These are phyloP conservation scores for Peronospora farinosa DNA, from an alignment of 352 stramenopile genomes.

Conservation along the genomic window DNA sequence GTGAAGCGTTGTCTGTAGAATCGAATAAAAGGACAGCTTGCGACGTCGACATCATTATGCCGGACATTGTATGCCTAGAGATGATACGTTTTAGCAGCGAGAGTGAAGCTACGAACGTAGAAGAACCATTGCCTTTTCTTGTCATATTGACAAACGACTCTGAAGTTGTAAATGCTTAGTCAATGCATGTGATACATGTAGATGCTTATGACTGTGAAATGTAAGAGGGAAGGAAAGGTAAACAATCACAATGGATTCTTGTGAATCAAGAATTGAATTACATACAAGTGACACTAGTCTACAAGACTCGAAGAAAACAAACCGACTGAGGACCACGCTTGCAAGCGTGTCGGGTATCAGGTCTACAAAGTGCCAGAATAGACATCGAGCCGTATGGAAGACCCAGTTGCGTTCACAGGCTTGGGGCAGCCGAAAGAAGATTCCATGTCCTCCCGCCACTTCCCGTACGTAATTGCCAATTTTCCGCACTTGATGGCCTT, in stretches of 20 bases:
- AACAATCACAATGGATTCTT: neutral
- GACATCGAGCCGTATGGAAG: neutral
- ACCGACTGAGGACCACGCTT: neutral
- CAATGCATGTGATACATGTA: neutral
- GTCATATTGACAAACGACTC: too few relatives aligned
- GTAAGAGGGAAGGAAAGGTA: neutral
- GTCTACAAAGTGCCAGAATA: neutral
- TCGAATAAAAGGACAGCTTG: too few relatives aligned
- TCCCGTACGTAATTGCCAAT: constrained; percentile 20
- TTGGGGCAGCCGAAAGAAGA: constrained; percentile 39
- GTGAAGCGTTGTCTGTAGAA: too few relatives aligned
- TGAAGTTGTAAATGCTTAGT: neutral
- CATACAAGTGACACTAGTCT: neutral
- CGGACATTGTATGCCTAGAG: too few relatives aligned
- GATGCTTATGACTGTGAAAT: neutral
- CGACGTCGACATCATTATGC: too few relatives aligned
- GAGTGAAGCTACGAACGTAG: too few relatives aligned
- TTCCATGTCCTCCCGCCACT: constrained; percentile 38
- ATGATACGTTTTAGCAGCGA: too few relatives aligned
- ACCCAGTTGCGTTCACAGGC: constrained; percentile 19
- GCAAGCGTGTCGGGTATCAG: neutral
- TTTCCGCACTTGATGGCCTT: constrained; percentile 37
- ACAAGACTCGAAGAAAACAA: neutral
- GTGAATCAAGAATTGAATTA: neutral
- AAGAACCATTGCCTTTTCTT: too few relatives aligned